Evolutionary conservation across 2,329 filamentous ascomycete genomes (phyloP).

Genomic region (Hypoxylon sp.): DNA sequence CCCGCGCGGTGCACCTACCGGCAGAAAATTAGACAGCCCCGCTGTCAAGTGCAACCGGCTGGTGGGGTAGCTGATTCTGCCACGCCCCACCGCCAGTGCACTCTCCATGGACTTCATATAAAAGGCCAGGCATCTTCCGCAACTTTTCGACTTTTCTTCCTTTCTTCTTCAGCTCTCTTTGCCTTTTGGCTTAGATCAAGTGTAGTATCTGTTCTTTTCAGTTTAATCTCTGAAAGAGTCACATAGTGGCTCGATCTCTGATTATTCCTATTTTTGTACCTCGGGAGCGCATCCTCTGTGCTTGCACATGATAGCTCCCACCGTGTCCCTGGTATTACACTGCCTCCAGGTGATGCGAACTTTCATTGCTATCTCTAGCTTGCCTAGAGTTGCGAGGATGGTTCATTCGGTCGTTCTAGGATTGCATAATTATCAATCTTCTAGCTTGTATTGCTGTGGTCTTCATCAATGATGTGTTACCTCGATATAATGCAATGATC

Average conservation of each 20-base stretch:
- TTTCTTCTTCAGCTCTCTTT: slow-evolving; percentile 55
- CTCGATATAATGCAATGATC: too few relatives aligned
- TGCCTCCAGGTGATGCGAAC: slow-evolving; percentile 69
- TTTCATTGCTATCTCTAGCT: slow-evolving; percentile 72
- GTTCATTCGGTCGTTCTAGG: slow-evolving; percentile 18
- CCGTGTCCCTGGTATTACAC: slow-evolving; percentile 83
- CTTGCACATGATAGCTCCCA: slow-evolving; percentile 76
- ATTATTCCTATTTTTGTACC: slow-evolving; percentile 85
- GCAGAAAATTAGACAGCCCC: not conserved
- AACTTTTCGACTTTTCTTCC: slow-evolving; percentile 33
- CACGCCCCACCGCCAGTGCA: slow-evolving; percentile 41
- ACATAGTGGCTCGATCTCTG: slow-evolving; percentile 75
- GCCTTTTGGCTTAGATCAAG: slow-evolving; percentile 56
- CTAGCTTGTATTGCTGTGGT: not conserved
- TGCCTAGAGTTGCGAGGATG: slow-evolving; percentile 70
- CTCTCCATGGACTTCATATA: too few relatives aligned
- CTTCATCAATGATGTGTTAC: too few relatives aligned
- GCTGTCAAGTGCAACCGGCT: slow-evolving; percentile 14
- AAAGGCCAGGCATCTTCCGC: too few relatives aligned
- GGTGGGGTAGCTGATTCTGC: slow-evolving; percentile 40
- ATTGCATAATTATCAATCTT: not conserved
- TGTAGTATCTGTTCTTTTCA: slow-evolving; percentile 91
- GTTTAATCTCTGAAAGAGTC: slow-evolving; percentile 92
- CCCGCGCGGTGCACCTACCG: slow-evolving; percentile 27
- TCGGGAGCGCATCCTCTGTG: slow-evolving; percentile 71